A percentile compares a stretch with the other conserved stretches of the same genome.
phyloP scores from a whole-genome alignment of 352 stramenopile genomes.

The Globisporangium ultimum region DNA sequence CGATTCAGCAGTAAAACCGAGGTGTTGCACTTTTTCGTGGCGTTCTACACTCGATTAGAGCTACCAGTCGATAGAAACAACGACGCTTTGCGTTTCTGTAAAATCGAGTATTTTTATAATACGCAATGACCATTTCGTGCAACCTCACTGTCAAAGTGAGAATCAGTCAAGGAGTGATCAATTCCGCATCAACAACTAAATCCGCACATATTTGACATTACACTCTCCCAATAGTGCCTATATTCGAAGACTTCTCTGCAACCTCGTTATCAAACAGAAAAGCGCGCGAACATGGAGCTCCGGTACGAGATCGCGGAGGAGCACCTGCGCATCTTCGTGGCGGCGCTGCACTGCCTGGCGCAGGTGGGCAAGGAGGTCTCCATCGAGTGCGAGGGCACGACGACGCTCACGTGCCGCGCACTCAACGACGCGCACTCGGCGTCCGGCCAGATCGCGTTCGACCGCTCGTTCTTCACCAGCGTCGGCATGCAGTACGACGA shows the following conservation, averaged over 20 bases:
- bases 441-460: slow-evolving; percentile 59
- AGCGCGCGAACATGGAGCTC: slow-evolving; percentile 48
- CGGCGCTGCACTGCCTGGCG: slow-evolving; percentile 71
- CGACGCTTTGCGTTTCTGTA: too few relatives aligned
- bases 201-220: too few relatives aligned
- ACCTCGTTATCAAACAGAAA: neutral
- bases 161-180: too few relatives aligned
- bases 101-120: too few relatives aligned
- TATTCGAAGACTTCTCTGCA: neutral
- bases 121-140: too few relatives aligned
- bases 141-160: too few relatives aligned
- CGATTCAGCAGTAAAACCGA: too few relatives aligned
- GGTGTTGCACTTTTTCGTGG: too few relatives aligned
- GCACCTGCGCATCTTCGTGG: slow-evolving; percentile 74
- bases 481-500: slow-evolving; percentile 14
- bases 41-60: too few relatives aligned
- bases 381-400: slow-evolving; percentile 55
- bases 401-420: slow-evolving; percentile 56
- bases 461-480: slow-evolving; percentile 61
- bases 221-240: neutral
- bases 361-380: slow-evolving; percentile 81
- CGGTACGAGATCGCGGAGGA: slow-evolving; percentile 72
- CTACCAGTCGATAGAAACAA: too few relatives aligned
- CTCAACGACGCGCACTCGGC: slow-evolving; percentile 86
- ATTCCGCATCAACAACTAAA: too few relatives aligned